phyloP scores from a whole-genome alignment of 2,329 filamentous ascomycete species.

The Metarhizium humberi region DNA sequence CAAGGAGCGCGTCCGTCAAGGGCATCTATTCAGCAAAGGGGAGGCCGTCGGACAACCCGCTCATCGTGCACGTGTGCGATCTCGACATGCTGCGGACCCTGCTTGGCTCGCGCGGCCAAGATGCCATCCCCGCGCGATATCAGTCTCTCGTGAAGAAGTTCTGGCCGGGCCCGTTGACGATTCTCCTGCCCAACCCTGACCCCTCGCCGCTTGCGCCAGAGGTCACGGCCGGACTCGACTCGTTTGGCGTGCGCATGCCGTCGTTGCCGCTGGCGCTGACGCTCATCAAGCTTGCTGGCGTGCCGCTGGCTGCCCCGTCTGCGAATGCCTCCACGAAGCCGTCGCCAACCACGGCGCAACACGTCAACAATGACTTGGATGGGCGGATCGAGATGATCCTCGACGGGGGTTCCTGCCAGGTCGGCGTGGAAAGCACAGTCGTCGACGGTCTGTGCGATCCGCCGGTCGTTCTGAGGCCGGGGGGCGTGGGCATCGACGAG shows the following conservation, averaged over 20 bases:
- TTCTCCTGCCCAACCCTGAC: constrained; percentile 71
- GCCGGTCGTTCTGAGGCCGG: constrained; percentile 75
- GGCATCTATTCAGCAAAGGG: constrained; percentile 93
- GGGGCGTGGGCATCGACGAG: constrained; percentile 77
- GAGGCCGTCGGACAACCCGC: constrained; percentile 83
- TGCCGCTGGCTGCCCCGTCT: constrained; percentile 81
- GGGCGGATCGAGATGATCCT: constrained; percentile 80
- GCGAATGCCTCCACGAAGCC: constrained; percentile 93
- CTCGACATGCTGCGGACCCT: constrained; percentile 63
- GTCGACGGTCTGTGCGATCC: constrained; percentile 81
- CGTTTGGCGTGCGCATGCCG: constrained; percentile 88
- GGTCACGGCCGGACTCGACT: constrained; percentile 75
- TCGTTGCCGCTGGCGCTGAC: constrained; percentile 74
- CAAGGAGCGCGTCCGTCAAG: constrained; percentile 68
- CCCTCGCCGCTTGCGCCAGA: constrained; percentile 70
- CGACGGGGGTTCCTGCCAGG: constrained; percentile 76
- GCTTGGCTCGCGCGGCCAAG: constrained; percentile 28
- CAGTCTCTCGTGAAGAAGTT: constrained; percentile 67
- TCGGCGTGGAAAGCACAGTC: constrained; percentile 94
- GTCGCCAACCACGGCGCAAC: constrained; percentile 80
- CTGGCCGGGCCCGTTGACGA: constrained; percentile 92
- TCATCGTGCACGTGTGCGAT: constrained; percentile 87
- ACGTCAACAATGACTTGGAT: constrained; percentile 77
- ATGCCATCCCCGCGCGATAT: constrained; percentile 65
- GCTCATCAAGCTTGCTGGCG: constrained; percentile 69